These are phyloP conservation scores for Hypholoma fasciculare DNA, from an alignment of 768 basidiomycete species.

Conservation along the genomic window DNA sequence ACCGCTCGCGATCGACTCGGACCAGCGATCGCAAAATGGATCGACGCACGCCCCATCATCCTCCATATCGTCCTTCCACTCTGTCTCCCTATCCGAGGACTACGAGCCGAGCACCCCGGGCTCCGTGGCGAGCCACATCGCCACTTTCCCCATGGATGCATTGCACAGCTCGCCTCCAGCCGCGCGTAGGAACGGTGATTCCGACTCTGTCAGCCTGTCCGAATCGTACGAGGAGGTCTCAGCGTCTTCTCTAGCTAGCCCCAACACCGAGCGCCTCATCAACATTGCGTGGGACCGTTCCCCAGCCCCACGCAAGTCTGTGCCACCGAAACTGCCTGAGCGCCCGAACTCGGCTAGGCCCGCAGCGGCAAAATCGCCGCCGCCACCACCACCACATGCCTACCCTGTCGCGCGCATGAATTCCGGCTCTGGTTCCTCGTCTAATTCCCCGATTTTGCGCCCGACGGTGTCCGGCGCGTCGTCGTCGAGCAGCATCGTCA, in stretches of 20 bases:
- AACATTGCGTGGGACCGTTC: conserved; percentile 52
- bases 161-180: conserved; percentile 18
- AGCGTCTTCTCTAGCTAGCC: conserved; percentile 51
- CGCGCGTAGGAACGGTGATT: conserved; percentile 30
- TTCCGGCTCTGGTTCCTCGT: conserved; percentile 25
- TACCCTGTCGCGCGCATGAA: conserved; percentile 23
- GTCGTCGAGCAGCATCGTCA: conserved; percentile 33
- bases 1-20: conserved; percentile 37
- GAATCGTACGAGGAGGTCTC: conserved; percentile 77
- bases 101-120: conserved; percentile 42
- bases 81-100: conserved; percentile 77
- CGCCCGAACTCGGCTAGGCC: conserved; percentile 36
- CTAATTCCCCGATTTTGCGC: conserved; percentile 30
- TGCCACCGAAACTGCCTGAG: conserved; percentile 50
- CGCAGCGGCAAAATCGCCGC: conserved; percentile 20
- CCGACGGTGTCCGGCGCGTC: conserved; percentile 32
- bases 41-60: conserved; percentile 59
- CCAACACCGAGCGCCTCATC: conserved; percentile 41
- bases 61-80: conserved; percentile 82
- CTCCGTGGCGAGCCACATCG: conserved; percentile 41
- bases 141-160: conserved; percentile 48
- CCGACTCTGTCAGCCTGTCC: conserved; percentile 57
- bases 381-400: conserved; percentile 34
- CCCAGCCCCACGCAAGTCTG: conserved; percentile 30
- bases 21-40: conserved; percentile 22